phyloP scores from a whole-genome alignment of 371 early-diverging fungal genomes.

The Rhizomucor pusillus region DNA sequence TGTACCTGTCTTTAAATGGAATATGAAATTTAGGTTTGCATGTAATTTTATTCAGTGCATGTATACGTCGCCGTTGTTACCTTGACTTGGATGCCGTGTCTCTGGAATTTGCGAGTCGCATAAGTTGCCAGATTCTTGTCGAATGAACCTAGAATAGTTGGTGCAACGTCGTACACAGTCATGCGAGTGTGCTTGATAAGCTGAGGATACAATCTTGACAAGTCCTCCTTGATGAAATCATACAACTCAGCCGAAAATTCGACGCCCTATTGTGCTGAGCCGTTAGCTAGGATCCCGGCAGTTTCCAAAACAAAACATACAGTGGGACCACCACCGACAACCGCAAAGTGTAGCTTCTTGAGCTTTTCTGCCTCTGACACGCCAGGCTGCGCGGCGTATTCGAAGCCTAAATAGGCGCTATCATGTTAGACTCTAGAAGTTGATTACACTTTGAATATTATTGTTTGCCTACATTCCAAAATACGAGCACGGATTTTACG shows the following conservation, averaged over 20 bases:
- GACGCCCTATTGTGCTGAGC: constrained; percentile 38
- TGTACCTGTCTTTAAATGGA: constrained; percentile 11
- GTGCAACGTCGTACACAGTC: constrained; percentile 74
- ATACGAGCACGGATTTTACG: constrained; percentile 68
- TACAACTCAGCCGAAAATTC: constrained; percentile 77
- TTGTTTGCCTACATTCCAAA: constrained; percentile 54
- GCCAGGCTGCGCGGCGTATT: constrained; percentile 71
- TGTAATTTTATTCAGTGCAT: constrained; percentile 1
- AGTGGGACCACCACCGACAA: constrained; percentile 81
- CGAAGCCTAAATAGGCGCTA: constrained; percentile 54
- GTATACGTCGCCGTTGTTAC: constrained; percentile 12
- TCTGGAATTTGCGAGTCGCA: constrained; percentile 62
- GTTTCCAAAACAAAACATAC: constrained; percentile 13
- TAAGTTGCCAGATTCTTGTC: constrained; percentile 65
- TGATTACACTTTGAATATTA: not conserved
- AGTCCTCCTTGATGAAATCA: constrained; percentile 78
- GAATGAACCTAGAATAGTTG: constrained; percentile 69
- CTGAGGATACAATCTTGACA: constrained; percentile 60
- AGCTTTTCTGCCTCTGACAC: constrained; percentile 61
- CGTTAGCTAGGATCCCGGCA: not conserved
- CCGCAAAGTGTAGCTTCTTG: constrained; percentile 81
- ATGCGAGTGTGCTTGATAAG: constrained; percentile 61
- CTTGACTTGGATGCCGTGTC: constrained; percentile 67
- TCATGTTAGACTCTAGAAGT: too few species aligned
- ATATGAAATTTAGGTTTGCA: not conserved